Evolutionary conservation across 163 green algal genomes (phyloP).

Genomic region (Volvox carteri): DNA sequence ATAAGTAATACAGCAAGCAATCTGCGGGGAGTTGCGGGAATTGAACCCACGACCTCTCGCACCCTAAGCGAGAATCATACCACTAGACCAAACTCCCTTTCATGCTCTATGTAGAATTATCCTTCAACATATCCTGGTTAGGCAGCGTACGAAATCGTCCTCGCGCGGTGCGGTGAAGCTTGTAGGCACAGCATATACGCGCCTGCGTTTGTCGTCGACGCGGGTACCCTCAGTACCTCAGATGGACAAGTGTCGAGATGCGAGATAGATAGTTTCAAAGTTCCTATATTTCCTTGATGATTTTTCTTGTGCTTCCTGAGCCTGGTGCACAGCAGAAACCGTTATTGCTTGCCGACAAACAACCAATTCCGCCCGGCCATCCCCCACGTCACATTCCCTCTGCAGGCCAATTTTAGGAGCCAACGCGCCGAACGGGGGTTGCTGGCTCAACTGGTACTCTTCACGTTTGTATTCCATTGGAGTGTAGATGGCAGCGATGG

Average conservation of each 20-base stretch:
- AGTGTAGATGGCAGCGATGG: not conserved
- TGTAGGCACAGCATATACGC: too few species aligned
- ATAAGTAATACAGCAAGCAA: not conserved
- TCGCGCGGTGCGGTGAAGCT: too few species aligned
- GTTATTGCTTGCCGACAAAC: not conserved
- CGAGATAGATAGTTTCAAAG: too few species aligned
- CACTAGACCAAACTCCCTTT: constrained; percentile 52
- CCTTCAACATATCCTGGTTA: too few species aligned
- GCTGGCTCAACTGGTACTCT: constrained; percentile 12
- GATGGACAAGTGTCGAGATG: too few species aligned
- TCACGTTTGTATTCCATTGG: not conserved
- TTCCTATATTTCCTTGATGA: too few species aligned
- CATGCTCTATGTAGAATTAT: not conserved
- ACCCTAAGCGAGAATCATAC: constrained; percentile 54
- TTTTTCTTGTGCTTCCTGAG: too few species aligned
- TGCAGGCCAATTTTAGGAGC: constrained; percentile 28
- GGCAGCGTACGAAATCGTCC: too few species aligned
- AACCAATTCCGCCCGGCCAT: not conserved
- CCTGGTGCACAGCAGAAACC: not conserved
- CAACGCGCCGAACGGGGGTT: constrained; percentile 3
- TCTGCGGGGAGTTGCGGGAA: constrained; percentile 44
- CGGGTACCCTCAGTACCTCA: too few species aligned
- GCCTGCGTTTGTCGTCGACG: too few species aligned
- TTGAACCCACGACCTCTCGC: constrained; percentile 48
- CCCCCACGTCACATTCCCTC: not conserved